Evolutionary conservation across 176 grass and related monocot species (phyloP).

Genomic region (Cenchrus purpureus): DNA sequence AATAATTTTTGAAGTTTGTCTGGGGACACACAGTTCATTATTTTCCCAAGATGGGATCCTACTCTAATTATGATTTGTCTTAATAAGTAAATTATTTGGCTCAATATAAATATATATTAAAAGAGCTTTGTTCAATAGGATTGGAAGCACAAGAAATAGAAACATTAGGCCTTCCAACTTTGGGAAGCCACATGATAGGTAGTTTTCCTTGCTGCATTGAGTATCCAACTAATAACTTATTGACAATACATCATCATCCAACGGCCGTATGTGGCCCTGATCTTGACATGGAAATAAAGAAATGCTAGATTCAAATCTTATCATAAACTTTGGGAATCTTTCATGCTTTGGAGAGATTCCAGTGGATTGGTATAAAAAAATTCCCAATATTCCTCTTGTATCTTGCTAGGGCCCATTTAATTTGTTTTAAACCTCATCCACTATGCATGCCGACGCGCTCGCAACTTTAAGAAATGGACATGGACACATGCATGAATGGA

Average conservation of each 20-base stretch:
- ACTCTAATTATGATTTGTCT: background rate
- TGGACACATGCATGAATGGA: background rate
- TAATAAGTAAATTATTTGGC: background rate
- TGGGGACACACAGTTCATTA: background rate
- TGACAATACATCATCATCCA: constrained; percentile 41
- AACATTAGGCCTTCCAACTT: constrained; percentile 13
- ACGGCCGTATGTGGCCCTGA: constrained; percentile 28
- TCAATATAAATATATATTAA: background rate
- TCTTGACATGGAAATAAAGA: constrained; percentile 21
- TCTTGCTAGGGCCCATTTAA: constrained; percentile 28
- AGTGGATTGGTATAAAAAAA: constrained; percentile 18
- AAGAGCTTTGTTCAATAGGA: background rate
- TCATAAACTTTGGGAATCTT: constrained; percentile 33
- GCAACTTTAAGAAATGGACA: constrained; percentile 34
- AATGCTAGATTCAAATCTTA: constrained; percentile 32
- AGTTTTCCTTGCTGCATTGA: background rate
- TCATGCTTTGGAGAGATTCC: constrained; percentile 40
- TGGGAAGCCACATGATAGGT: background rate
- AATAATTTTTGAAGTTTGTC: background rate
- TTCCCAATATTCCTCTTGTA: constrained; percentile 48
- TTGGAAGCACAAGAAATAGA: background rate
- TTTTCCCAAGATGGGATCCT: background rate
- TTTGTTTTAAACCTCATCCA: constrained; percentile 19
- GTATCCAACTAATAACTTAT: background rate
- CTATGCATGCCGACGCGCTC: background rate